Conservation (phyloP, 371 early-diverging fungal genomes). For the Chytridium lagenaria region DNA sequence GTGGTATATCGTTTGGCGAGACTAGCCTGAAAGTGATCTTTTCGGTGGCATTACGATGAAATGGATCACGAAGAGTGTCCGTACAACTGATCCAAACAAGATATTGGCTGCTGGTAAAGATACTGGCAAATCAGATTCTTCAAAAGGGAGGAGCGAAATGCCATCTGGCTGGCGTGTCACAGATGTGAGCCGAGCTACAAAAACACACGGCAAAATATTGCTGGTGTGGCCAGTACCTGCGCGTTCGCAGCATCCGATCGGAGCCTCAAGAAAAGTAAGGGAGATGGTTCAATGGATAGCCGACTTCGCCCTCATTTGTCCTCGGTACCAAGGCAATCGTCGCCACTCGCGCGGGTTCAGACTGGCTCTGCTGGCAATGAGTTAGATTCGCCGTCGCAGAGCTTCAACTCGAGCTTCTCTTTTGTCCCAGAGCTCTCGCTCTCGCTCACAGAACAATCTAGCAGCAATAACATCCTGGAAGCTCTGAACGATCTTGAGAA, state of each 20-base stretch:
- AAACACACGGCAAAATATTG: slow-evolving; percentile 50
- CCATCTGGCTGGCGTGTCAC: slow-evolving; percentile 43
- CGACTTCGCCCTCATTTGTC: slow-evolving; percentile 38
- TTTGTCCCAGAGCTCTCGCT: slow-evolving; percentile 48
- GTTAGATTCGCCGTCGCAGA: not conserved
- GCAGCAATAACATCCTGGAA: slow-evolving; percentile 57
- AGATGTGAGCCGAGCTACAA: slow-evolving; percentile 35
- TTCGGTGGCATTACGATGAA: slow-evolving; percentile 16
- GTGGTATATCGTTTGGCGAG: slow-evolving; percentile 33
- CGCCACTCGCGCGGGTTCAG: slow-evolving; percentile 55
- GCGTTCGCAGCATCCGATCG: slow-evolving; percentile 25
- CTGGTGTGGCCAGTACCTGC: slow-evolving; percentile 48
- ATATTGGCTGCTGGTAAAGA: slow-evolving; percentile 1
- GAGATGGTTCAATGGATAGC: not conserved
- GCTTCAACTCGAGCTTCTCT: slow-evolving; percentile 51
- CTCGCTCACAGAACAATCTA: no score
- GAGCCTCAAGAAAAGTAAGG: not conserved
- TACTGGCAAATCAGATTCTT: not conserved
- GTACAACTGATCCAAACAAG: slow-evolving; percentile 10
- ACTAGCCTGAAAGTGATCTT: slow-evolving; percentile 27
- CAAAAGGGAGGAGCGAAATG: not conserved
- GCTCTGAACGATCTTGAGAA: slow-evolving; percentile 66
- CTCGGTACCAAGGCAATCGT: slow-evolving; percentile 54
- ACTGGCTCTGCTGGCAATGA: not conserved
- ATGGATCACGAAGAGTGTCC: slow-evolving; percentile 25